Percentiles rank a stretch among this genome's conserved stretches.
Evolutionary conservation across 108 stramenopile species (phyloP).

Genomic region (Nitzschia putrida): DNA sequence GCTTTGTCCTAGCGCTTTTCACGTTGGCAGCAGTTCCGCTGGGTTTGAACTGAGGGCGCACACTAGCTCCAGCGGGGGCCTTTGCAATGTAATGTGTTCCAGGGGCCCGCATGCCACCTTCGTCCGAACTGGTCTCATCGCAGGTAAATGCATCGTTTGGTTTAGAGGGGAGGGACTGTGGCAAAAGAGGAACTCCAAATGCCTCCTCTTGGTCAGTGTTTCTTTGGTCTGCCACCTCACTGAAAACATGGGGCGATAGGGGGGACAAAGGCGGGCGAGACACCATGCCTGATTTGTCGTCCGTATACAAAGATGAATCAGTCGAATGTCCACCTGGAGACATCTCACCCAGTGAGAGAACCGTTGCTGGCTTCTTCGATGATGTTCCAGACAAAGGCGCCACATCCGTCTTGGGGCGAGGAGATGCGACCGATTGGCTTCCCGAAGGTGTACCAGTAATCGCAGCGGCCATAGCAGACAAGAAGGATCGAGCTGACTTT

Average conservation of each 20-base stretch:
- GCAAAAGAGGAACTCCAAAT: background rate
- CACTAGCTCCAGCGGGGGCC: background rate
- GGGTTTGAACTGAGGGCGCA: constrained; percentile 19
- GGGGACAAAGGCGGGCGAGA: constrained; percentile 16
- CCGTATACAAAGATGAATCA: constrained; percentile 25
- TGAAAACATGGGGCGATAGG: constrained; percentile 13
- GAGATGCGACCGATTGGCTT: no score
- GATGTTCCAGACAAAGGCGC: background rate
- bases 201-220: constrained; percentile 12
- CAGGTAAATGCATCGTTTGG: background rate
- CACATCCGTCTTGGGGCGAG: no score
- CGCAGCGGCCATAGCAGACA: background rate
- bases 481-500: background rate
- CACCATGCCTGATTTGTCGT: background rate
- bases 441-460: background rate
- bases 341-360: background rate
- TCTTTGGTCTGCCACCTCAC: constrained; percentile 2
- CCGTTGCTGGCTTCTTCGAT: background rate
- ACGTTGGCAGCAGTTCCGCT: background rate
- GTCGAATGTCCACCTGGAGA: constrained; percentile 12
- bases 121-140: constrained; percentile 15
- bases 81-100: constrained; percentile 29
- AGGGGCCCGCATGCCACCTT: constrained; percentile 1
- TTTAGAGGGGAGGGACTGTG: constrained; percentile 3
- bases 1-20: constrained; percentile 15